A percentile compares a stretch with the other conserved stretches of the same genome.
phyloP scores from a whole-genome alignment of 345 rosid genomes.

The Acer campestre region DNA sequence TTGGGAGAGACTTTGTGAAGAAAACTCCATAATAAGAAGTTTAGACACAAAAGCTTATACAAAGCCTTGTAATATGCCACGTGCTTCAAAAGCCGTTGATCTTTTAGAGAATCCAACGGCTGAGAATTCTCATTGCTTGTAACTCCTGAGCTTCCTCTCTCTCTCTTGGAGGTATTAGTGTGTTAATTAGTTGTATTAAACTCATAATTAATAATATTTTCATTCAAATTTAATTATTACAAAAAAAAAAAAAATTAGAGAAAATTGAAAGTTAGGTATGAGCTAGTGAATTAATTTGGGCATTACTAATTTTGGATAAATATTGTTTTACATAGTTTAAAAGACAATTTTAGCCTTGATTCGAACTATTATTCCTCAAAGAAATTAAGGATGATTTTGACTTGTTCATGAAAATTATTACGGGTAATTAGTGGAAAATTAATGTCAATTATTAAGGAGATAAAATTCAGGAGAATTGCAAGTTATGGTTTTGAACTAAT shows the following conservation, averaged over 20 bases:
- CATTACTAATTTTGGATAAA: too few species aligned
- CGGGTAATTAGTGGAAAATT: neutral
- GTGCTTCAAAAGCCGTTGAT: constrained; percentile 39
- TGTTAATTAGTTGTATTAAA: constrained; percentile 33
- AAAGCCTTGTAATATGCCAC: constrained; percentile 42
- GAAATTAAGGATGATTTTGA: too few species aligned
- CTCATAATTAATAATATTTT: constrained; percentile 28
- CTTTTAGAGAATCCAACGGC: constrained; percentile 39
- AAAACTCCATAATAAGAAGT: constrained; percentile 28
- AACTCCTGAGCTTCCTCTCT: constrained; percentile 65
- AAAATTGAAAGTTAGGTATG: constrained; percentile 16
- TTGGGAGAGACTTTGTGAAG: constrained; percentile 22
- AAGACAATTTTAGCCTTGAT: too few species aligned
- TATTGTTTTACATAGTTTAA: too few species aligned
- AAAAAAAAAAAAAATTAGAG: neutral
- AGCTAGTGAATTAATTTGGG: constrained; percentile 1
- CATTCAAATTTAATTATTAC: too few species aligned
- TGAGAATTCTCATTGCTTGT: constrained; percentile 30
- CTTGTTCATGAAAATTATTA: too few species aligned
- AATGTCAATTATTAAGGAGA: constrained; percentile 19
- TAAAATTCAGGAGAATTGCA: constrained; percentile 18
- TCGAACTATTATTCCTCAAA: too few species aligned
- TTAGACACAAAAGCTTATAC: constrained; percentile 31
- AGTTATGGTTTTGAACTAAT: neutral
- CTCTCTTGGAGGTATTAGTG: constrained; percentile 47